A percentile compares a stretch with the other conserved stretches of the same genome.
Conservation (phyloP, 2,329 filamentous ascomycete species). For the Ambrosiella xylebori region DNA sequence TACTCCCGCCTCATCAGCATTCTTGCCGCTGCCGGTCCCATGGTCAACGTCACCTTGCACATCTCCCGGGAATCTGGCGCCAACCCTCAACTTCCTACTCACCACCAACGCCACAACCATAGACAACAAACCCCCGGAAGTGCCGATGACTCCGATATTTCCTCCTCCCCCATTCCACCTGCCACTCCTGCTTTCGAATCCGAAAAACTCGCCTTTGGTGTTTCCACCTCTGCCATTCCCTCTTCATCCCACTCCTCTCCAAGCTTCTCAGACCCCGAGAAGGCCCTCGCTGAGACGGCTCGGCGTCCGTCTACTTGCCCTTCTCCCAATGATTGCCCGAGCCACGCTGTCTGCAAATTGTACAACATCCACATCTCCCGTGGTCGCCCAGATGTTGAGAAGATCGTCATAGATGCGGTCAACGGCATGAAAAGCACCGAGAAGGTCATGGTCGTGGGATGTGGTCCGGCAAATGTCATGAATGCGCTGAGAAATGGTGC, state of each 20-base stretch:
- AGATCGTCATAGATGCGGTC: slow-evolving; percentile 21
- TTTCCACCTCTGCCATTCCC: neutral
- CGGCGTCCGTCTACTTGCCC: neutral
- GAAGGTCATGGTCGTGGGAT: slow-evolving; percentile 27
- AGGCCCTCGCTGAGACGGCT: neutral
- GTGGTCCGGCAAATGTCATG: slow-evolving; percentile 29
- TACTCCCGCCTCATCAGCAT: slow-evolving; percentile 22
- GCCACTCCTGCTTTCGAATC: neutral
- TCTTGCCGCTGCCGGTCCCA: slow-evolving; percentile 17
- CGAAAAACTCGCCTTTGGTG: slow-evolving; percentile 1
- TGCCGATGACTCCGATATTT: neutral
- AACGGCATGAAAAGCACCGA: slow-evolving; percentile 17
- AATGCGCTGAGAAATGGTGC: slow-evolving; percentile 25
- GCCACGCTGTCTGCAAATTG: slow-evolving; percentile 11
- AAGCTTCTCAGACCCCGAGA: slow-evolving; percentile 1
- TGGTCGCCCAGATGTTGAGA: slow-evolving; percentile 23
- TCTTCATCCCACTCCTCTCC: neutral
- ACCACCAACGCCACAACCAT: neutral
- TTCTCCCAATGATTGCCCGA: neutral
- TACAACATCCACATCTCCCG: slow-evolving; percentile 17
- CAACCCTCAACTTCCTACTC: neutral
- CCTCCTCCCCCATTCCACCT: neutral
- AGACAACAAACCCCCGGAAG: neutral
- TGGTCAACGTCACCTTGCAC: slow-evolving; percentile 21
- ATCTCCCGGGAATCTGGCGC: slow-evolving; percentile 18